Base-by-base conservation (phyloP, 1,139 yeast species). In the Debaryomyces subglobosus region DNA sequence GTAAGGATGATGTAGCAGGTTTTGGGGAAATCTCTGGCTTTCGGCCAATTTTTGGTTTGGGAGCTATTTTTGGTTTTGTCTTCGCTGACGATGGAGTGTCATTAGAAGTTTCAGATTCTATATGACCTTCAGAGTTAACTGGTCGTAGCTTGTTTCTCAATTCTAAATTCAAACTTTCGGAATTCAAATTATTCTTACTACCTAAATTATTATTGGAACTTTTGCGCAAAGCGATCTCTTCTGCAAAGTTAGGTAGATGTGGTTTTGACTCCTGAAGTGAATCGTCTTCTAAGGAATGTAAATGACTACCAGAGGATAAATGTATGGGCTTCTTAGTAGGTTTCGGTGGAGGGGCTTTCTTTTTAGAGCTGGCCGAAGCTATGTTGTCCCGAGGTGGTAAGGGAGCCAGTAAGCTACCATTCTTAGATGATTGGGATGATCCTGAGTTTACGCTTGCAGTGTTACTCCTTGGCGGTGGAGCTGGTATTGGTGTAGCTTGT, bases 311-410 rank as follows among this genome's bases (percentile, higher is more conserved):
- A n/a, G 21, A 38, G 23, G 13, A 39, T 21, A 16, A 41, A 43
- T 27, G 44, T 24, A 2, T 9, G 2, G 65, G 61, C 47, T 69
- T 70, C 54, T 69, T 75, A 2, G 58, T 50, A 1, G 79, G 78
- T 41, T 72, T 74, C 20, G 77, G 77, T 3, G 77, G 77, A 9
- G 77, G 73, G 2, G 60, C 58, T 49, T 68, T 71, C 50, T 62
- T 64, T 8, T 44, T 50, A 2, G 48, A 16, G 7, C 48, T 20
- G 10, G 23, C 45, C 27, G 43, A 20, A 16, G 9, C 29, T 15
- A 33, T 21, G 18, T 9, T 27, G 15, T 23, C 24, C 13, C 21
- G 35, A 8, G 12, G 20, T 20, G 18, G 42, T 30, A 15, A 39
- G 15, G 39, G 32, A n/a, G 21, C 13, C 29, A 24, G 25, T n/a